These are phyloP conservation scores for Solanum paucissectum DNA, from an alignment of 257 asterid species.

Conservation along the genomic window DNA sequence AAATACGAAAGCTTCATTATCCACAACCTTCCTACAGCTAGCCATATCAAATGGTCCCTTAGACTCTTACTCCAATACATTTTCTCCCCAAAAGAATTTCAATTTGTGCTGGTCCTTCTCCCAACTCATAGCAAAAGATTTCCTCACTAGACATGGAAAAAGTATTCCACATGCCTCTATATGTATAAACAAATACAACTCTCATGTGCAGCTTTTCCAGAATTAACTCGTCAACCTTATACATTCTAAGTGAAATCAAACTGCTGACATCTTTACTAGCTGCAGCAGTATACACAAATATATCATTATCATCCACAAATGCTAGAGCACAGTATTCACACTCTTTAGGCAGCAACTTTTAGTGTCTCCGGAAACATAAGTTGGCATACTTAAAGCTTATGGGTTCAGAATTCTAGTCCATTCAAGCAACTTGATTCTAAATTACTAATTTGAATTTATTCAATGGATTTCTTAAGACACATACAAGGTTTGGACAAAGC, in stretches of 20 bases:
- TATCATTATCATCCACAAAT: not conserved
- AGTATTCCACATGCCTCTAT: not conserved
- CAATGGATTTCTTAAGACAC: not conserved
- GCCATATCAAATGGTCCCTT: not conserved
- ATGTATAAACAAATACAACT: not conserved
- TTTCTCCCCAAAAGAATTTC: not conserved
- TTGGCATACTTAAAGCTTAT: not conserved
- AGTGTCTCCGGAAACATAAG: not conserved
- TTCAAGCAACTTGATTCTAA: not conserved
- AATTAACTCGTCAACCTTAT: not conserved
- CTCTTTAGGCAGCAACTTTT: not conserved
- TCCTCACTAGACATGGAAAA: not conserved
- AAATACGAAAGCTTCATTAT: not conserved
- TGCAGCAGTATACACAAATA: not conserved
- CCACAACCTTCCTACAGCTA: not conserved
- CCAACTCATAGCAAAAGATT: not conserved
- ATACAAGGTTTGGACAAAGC: not conserved
- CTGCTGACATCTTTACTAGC: not conserved
- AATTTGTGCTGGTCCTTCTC: not conserved
- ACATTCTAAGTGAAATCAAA: not conserved
- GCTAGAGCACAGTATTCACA: not conserved
- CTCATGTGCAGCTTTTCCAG: not conserved
- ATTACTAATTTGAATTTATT: not conserved
- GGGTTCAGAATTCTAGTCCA: not conserved
- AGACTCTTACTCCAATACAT: not conserved